These are phyloP conservation scores for Ceratocystis smalleyi DNA, from an alignment of 2,329 filamentous ascomycete species.

Conservation along the genomic window DNA sequence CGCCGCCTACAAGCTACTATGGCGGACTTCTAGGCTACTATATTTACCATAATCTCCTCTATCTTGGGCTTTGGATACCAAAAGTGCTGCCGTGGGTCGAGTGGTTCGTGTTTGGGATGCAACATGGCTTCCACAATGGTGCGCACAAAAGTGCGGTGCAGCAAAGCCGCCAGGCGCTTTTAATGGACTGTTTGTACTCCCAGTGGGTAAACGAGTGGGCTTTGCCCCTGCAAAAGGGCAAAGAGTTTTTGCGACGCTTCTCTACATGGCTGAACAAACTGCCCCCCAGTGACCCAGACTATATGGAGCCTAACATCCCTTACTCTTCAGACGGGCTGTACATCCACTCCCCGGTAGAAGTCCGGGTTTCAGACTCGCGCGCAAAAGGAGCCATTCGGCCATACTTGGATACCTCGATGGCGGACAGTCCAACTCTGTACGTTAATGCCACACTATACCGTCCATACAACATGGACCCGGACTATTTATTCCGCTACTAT, in stretches of 20 bases:
- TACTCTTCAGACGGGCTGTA: conserved; percentile 66
- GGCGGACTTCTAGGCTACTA: conserved; percentile 71
- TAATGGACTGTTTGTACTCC: conserved; percentile 97
- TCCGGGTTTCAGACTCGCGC: conserved; percentile 63
- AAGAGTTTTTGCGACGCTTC: conserved; percentile 69
- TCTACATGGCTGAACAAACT: conserved; percentile 67
- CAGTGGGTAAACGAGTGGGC: conserved; percentile 99
- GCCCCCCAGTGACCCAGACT: conserved; percentile 45
- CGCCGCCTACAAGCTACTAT: conserved; percentile 58
- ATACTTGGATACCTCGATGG: conserved; percentile 53
- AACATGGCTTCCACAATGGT: conserved; percentile 74
- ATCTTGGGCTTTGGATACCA: conserved; percentile 61
- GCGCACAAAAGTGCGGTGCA: conserved; percentile 60
- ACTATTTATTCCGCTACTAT: conserved; percentile 64
- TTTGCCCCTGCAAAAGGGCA: conserved; percentile 68
- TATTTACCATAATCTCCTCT: conserved; percentile 82
- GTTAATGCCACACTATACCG: conserved; percentile 83
- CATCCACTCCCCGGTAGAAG: conserved; percentile 81
- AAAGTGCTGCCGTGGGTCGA: conserved; percentile 74
- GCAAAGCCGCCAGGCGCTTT: conserved; percentile 59
- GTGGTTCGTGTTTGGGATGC: conserved; percentile 94
- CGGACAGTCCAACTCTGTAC: conserved; percentile 61
- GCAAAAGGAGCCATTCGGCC: conserved; percentile 25
- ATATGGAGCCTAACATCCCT: conserved; percentile 54
- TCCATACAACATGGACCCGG: conserved; percentile 63